These are phyloP conservation scores for Vicia faba DNA, from an alignment of 306 rosid genomes.

Conservation along the genomic window DNA sequence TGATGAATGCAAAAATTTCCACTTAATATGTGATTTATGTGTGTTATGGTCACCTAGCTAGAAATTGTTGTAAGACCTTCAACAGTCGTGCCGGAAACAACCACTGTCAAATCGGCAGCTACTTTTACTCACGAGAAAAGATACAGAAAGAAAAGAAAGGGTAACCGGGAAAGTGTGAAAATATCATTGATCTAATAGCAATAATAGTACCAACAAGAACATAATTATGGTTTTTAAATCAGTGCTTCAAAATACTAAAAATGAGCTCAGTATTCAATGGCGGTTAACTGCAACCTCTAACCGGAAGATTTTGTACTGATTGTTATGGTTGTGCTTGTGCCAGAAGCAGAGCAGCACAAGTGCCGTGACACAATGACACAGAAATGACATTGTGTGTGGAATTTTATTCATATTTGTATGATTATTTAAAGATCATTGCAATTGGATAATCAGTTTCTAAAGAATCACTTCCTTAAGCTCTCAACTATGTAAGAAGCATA, in stretches of 20 bases:
- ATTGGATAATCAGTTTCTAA: slow-evolving; percentile 31
- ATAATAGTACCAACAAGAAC: background rate
- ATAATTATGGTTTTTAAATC: background rate
- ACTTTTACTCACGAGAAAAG: background rate
- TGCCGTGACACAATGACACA: slow-evolving; percentile 32
- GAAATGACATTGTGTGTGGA: slow-evolving; percentile 32
- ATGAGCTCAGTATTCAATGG: slow-evolving; percentile 30
- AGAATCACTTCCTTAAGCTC: slow-evolving; percentile 84
- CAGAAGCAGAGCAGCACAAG: slow-evolving; percentile 25
- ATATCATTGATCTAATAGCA: background rate
- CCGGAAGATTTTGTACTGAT: slow-evolving; percentile 5
- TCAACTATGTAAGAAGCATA: slow-evolving; percentile 91
- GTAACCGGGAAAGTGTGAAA: background rate
- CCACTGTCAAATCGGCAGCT: background rate
- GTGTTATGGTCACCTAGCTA: background rate
- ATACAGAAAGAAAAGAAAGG: background rate
- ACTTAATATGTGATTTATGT: background rate
- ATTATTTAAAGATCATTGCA: slow-evolving; percentile 13
- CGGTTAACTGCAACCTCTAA: slow-evolving; percentile 16
- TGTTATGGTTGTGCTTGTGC: slow-evolving; percentile 21
- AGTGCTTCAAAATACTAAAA: background rate
- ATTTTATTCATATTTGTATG: slow-evolving; percentile 36
- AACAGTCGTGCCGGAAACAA: background rate
- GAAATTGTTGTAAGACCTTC: background rate
- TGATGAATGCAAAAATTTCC: background rate